Base-by-base conservation (phyloP, 2,329 filamentous ascomycete genomes). In the Mycosphaerella sp. region DNA sequence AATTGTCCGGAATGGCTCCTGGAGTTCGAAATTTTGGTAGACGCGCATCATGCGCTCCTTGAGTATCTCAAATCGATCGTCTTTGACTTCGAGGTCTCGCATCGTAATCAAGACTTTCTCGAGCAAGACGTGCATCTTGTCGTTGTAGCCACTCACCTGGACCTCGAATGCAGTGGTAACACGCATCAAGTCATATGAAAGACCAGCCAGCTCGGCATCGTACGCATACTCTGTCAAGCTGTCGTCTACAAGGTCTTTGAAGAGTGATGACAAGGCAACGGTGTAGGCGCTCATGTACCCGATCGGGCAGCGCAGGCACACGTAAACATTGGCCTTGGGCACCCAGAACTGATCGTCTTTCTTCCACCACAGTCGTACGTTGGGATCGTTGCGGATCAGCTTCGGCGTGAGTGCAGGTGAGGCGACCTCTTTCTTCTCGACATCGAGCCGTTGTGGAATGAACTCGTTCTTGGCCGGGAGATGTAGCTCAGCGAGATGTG, bases 341-440 rank as follows among this genome's bases (percentile, higher is more conserved):
- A 97, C 93, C 91, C 92, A 97, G 72, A 97, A 98, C 0, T 85
- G 90, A 64, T 98, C 93, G 65, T 98, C 93, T 73, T 97, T 97
- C 77, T 98, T 98, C 77, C 85, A 96, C 93, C 93, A 98, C 2
- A 89, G 86, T 31, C 91, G 84, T 0, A 88, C 84, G 34, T 83
- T 75, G 5, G 84, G 78, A 62, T 96, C 92, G 64, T 95, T 90
- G 61, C 91, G 84, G 58, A 98, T 85, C 23, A 98, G 77, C 57
- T 84, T 86, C 0, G 93, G 93, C 0, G 83, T 78, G 52, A 86
- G 79, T 0, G 84, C 76, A 1, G 90, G 86, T 62, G 87, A 81
- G 26, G 82, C 78, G n/a, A 93, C 80, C 36, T 95, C 88, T 71
- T 89, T 95, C 78, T 93, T 95, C 70, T 96, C 90, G 1, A 98